A percentile compares a stretch with the other conserved stretches of the same genome.
These are phyloP conservation scores for Puccinia triticina DNA, from an alignment of 1,284 basidiomycete genomes.

Conservation along the genomic window DNA sequence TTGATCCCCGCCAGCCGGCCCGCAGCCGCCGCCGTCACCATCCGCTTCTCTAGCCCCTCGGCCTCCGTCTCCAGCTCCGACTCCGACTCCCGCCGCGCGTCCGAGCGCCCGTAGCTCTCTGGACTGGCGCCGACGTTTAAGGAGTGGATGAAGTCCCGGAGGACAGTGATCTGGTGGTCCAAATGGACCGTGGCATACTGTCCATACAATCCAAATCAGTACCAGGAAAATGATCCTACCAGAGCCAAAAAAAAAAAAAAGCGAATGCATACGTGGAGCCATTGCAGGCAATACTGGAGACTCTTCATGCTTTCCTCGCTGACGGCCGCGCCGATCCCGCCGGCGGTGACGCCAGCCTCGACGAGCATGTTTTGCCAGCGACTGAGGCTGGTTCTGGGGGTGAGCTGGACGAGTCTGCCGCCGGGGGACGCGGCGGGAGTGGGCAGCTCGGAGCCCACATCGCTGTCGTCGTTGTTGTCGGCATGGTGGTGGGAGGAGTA, in stretches of 20 bases:
- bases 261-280: constrained; percentile 71
- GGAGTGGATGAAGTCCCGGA: constrained; percentile 77
- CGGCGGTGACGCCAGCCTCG: constrained; percentile 71
- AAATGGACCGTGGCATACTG: constrained; percentile 85
- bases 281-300: constrained; percentile 81
- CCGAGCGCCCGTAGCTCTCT: too few relatives aligned
- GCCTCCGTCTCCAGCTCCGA: too few relatives aligned
- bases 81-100: too few relatives aligned
- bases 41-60: constrained; percentile 56
- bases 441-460: constrained; percentile 8
- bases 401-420: constrained; percentile 52
- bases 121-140: constrained; percentile 65
- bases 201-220: background rate
- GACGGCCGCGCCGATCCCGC: constrained; percentile 78
- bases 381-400: constrained; percentile 67
- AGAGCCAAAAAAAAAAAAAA: constrained; percentile 28
- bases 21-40: constrained; percentile 66
- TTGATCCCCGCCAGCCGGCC: constrained; percentile 74
- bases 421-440: constrained; percentile 53
- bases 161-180: constrained; percentile 79
- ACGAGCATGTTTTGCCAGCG: constrained; percentile 80
- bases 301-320: constrained; percentile 87
- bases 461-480: background rate
- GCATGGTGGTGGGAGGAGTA: background rate
- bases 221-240: too few relatives aligned